Evolutionary conservation across 73 alveolate species (phyloP).

Genomic region (Uronychia binucleata): DNA sequence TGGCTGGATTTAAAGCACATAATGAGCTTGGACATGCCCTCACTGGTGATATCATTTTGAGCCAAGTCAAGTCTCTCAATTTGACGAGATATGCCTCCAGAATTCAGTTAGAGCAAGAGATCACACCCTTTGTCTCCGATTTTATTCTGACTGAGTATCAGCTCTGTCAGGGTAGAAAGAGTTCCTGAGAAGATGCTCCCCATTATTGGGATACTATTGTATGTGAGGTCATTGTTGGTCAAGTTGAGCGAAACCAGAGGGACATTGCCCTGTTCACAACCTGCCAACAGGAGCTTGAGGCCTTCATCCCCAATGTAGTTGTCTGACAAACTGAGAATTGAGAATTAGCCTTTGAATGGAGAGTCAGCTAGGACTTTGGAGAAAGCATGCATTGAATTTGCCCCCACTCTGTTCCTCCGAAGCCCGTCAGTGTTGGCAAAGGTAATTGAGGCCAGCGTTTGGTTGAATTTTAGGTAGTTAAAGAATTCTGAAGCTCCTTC

Average conservation of each 20-base stretch:
- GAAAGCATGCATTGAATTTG: slow-evolving; percentile 38
- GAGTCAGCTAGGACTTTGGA: slow-evolving; percentile 2
- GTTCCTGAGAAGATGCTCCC: slow-evolving; percentile 3
- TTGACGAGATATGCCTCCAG: neutral
- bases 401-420: slow-evolving; percentile 57
- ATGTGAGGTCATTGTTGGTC: slow-evolving; percentile 39
- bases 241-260: slow-evolving; percentile 26
- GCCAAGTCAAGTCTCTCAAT: slow-evolving; percentile 1
- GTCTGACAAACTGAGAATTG: slow-evolving; percentile 51
- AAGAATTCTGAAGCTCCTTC: slow-evolving; percentile 55
- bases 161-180: neutral
- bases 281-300: slow-evolving; percentile 14
- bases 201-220: neutral
- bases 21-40: slow-evolving; percentile 15
- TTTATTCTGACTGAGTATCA: slow-evolving; percentile 41
- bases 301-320: slow-evolving; percentile 62
- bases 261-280: slow-evolving; percentile 3
- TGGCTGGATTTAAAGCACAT: neutral
- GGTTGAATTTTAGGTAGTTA: slow-evolving; percentile 7
- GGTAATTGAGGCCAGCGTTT: slow-evolving; percentile 27
- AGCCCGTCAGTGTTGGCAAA: slow-evolving; percentile 60
- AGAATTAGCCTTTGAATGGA: neutral
- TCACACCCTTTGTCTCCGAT: slow-evolving; percentile 37
- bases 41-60: slow-evolving; percentile 5
- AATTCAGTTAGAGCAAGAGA: slow-evolving; percentile 10